phyloP scores from a whole-genome alignment of 1,284 basidiomycete species.

The Ustilago bromivora region DNA sequence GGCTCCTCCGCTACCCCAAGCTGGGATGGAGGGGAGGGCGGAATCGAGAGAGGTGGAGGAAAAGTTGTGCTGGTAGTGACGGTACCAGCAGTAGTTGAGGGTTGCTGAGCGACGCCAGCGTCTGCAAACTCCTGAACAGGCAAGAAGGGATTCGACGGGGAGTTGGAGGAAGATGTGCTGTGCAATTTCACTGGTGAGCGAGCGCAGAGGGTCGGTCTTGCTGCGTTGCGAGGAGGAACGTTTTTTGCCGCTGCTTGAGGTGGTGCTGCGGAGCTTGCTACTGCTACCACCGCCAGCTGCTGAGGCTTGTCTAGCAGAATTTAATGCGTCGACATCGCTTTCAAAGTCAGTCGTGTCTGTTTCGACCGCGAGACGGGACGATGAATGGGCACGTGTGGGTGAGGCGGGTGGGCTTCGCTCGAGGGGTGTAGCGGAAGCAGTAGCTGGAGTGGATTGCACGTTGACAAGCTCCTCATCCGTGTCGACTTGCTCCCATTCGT shows the following conservation, averaged over 20 bases:
- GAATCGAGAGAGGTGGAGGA: slow-evolving; percentile 36
- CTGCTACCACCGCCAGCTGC: not conserved
- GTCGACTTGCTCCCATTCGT: slow-evolving; percentile 59
- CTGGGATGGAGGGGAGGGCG: slow-evolving; percentile 21
- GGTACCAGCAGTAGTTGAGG: slow-evolving; percentile 65
- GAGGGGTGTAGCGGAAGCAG: slow-evolving; percentile 46
- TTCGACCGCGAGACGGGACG: slow-evolving; percentile 42
- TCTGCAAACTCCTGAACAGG: slow-evolving; percentile 55
- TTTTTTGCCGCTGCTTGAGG: slow-evolving; percentile 6
- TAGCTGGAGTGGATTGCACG: slow-evolving; percentile 42
- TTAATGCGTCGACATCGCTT: slow-evolving; percentile 22
- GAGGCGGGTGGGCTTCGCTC: slow-evolving; percentile 48
- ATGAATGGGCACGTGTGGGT: slow-evolving; percentile 27
- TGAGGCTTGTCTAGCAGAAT: slow-evolving; percentile 6
- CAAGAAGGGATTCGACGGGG: slow-evolving; percentile 46
- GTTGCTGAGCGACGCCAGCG: slow-evolving; percentile 62
- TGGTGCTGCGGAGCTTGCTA: slow-evolving; percentile 26
- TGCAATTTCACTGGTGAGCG: slow-evolving; percentile 57
- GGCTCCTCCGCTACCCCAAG: slow-evolving; percentile 47
- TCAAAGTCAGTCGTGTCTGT: slow-evolving; percentile 50
- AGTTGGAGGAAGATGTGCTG: slow-evolving; percentile 66
- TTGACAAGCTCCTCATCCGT: slow-evolving; percentile 55
- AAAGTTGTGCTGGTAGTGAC: slow-evolving; percentile 41
- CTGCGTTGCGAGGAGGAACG: slow-evolving; percentile 28
- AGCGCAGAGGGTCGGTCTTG: slow-evolving; percentile 59